These are phyloP conservation scores for Sporothrix globosa DNA, from an alignment of 2,329 filamentous ascomycete species.

Conservation along the genomic window DNA sequence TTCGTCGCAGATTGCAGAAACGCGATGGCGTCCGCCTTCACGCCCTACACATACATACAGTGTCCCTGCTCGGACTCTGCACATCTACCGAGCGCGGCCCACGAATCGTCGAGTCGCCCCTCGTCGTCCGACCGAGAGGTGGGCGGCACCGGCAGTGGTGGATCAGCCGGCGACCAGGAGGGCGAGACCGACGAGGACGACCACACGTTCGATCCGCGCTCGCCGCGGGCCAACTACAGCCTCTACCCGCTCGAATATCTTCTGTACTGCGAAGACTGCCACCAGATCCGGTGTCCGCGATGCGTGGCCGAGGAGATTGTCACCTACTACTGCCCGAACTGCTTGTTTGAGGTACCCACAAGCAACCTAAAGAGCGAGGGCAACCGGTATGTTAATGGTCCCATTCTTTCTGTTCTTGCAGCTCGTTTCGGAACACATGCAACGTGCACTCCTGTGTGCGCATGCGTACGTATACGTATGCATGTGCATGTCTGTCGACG, in stretches of 20 bases:
- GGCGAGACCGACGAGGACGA: constrained; percentile 68
- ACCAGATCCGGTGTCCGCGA: constrained; percentile 89
- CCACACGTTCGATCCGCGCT: constrained; percentile 81
- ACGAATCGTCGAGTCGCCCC: constrained; percentile 43
- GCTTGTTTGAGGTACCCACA: constrained; percentile 92
- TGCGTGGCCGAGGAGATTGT: constrained; percentile 93
- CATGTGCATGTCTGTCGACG: constrained; percentile 21
- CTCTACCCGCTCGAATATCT: constrained; percentile 92
- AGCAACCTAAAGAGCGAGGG: constrained; percentile 91
- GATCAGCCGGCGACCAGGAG: constrained; percentile 26
- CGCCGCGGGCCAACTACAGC: constrained; percentile 83
- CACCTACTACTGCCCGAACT: constrained; percentile 93
- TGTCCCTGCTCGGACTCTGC: constrained; percentile 64
- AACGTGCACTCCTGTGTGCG: background rate
- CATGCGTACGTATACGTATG: background rate
- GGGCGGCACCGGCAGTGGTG: constrained; percentile 40
- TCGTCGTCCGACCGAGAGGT: constrained; percentile 35
- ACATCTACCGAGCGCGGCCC: constrained; percentile 49
- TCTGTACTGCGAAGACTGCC: constrained; percentile 96
- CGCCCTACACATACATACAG: constrained; percentile 68
- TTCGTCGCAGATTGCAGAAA: background rate
- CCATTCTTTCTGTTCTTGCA: background rate
- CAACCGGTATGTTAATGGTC: constrained; percentile 67
- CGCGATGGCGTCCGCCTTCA: constrained; percentile 53
- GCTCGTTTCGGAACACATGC: background rate